Evolutionary conservation across 139 green algal species (phyloP).

Genomic region (Chlamydomonas sphaeroides): DNA sequence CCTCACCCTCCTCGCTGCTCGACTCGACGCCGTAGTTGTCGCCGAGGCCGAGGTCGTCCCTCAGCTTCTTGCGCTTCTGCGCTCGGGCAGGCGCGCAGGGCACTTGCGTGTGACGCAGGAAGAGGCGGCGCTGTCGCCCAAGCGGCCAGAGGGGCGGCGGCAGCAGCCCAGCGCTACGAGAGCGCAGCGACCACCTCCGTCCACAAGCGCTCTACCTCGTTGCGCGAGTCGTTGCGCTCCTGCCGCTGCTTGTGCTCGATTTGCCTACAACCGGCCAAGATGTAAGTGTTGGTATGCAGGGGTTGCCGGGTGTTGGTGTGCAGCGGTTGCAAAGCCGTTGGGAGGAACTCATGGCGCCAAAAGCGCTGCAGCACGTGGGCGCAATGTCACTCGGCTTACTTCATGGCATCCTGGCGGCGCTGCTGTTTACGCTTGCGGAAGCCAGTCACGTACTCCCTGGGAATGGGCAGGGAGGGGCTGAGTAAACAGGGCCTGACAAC

Average conservation of each 20-base stretch:
- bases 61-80: conserved; percentile 64
- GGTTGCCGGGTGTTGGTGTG: neutral
- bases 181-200: no score
- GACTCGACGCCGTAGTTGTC: conserved; percentile 50
- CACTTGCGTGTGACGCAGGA: no score
- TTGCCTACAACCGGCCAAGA: conserved; percentile 32
- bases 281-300: neutral
- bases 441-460: conserved; percentile 76
- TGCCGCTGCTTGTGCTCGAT: conserved; percentile 55
- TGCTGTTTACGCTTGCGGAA: conserved; percentile 80
- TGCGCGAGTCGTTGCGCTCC: conserved; percentile 61
- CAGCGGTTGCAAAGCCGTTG: no score
- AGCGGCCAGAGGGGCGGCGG: no score
- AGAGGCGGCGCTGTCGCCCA: no score
- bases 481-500: no score
- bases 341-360: no score
- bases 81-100: no score
- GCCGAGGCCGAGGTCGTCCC: conserved; percentile 53
- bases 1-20: conserved; percentile 36
- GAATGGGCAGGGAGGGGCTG: no score
- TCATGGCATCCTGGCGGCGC: conserved; percentile 68
- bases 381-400: conserved; percentile 48
- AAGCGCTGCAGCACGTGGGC: no score
- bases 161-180: no score
- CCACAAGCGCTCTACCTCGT: conserved; percentile 51